Base-by-base conservation (phyloP, 768 basidiomycete species). In the Boletus sp. region DNA sequence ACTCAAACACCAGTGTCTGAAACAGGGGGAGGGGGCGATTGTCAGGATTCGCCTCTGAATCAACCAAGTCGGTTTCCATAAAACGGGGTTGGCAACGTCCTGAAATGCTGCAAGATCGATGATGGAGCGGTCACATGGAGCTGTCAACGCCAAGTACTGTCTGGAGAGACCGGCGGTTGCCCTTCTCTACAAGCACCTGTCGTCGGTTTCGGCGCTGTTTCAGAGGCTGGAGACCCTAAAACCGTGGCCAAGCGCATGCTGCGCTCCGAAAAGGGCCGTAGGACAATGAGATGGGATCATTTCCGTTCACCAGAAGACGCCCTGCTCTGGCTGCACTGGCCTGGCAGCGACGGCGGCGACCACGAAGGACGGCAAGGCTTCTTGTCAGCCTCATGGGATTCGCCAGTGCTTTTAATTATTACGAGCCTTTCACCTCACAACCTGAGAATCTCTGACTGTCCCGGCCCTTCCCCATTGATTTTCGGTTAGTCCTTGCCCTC, bases 361-460 rank as follows among this genome's bases (percentile, higher is more conserved):
- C 45, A 51, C 32, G 19, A 58, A 40, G 34, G 34, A 40, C 37
- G 42, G 23, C 40, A 0, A 41, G 13, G 2, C 29, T n/a, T 38
- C 46, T 45, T 7, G 51, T 53, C 61, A 62, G 54, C 62, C 63
- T 64, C 63, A 63, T 56, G 56, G 50, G 54, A 58, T 61, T 54
- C 63, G 48, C 54, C 50, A 27, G 25, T 7, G 13, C 13, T 1
- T 11, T 53, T 43, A 29, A 52, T 46, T 48, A 41, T 49, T 58
- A 29, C 19, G 37, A 11, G 30, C 30, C 23, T 27, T 37, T 27
- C 37, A 13, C 46, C 30, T 47, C 45, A 30, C 39, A 5, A 45
- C 46, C 54, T 21, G 37, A 48, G 42, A 42, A 47, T 43, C 47
- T 1, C n/a, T 7, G n/a, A n/a, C n/a, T n/a, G n/a, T n/a, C 40